Percentiles rank a stretch among this genome's conserved stretches.
phyloP scores from a whole-genome alignment of 2,329 filamentous ascomycete species.

The Diaporthe sp. region DNA sequence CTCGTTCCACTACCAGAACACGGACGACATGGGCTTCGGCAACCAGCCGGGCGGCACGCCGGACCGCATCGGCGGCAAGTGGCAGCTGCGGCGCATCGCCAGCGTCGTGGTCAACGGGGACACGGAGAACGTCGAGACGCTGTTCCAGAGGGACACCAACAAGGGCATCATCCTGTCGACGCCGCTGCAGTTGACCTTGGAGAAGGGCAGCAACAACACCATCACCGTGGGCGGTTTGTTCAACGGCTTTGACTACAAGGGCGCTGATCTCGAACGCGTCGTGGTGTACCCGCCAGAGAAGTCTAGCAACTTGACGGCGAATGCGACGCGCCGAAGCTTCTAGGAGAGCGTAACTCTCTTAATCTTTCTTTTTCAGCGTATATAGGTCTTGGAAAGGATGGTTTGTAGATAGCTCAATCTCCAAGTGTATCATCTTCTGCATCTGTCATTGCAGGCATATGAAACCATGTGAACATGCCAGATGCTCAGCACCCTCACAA shows the following conservation, averaged over 20 bases:
- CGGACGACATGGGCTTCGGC: conserved; percentile 73
- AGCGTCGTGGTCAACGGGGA: conserved; percentile 71
- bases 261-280: conserved; percentile 71
- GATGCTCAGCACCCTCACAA: not conserved
- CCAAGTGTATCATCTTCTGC: not conserved
- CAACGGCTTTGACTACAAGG: conserved; percentile 70
- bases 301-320: not conserved
- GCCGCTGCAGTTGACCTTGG: conserved; percentile 66
- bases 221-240: conserved; percentile 70
- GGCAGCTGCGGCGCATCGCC: conserved; percentile 72
- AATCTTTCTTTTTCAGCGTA: not conserved
- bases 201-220: conserved; percentile 64
- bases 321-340: not conserved
- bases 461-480: not conserved
- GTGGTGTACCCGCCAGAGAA: conserved; percentile 72
- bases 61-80: conserved; percentile 71
- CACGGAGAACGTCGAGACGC: conserved; percentile 57
- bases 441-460: not conserved
- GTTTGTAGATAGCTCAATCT: not conserved
- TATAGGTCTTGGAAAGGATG: not conserved
- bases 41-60: conserved; percentile 68
- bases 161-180: conserved; percentile 73
- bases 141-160: conserved; percentile 66
- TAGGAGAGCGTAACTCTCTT: not conserved
- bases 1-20: conserved; percentile 72